phyloP scores from a whole-genome alignment of 2,329 filamentous ascomycete species.

The Venturia nashicola region DNA sequence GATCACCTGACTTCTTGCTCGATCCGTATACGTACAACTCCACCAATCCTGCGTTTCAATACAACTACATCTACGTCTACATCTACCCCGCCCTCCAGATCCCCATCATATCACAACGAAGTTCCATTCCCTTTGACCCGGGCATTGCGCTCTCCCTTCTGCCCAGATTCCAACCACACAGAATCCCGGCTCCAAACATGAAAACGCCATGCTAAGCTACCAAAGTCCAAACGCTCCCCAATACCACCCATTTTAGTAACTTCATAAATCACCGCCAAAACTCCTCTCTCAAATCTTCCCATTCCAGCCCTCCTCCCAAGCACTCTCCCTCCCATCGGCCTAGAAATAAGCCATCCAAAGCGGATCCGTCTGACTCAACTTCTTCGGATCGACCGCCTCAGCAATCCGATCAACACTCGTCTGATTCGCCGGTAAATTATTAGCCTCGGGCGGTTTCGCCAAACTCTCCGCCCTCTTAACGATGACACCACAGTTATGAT shows the following conservation, averaged over 20 bases:
- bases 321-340: background rate
- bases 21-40: slow-evolving; percentile 59
- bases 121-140: no score
- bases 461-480: slow-evolving; percentile 82
- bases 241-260: background rate
- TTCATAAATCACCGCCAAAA: background rate
- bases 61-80: no score
- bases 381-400: slow-evolving; percentile 85
- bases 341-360: slow-evolving; percentile 97
- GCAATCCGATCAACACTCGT: slow-evolving; percentile 90
- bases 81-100: no score
- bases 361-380: slow-evolving; percentile 76
- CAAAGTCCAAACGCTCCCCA: background rate
- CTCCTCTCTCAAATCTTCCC: background rate
- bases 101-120: no score
- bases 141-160: no score
- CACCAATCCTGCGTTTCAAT: slow-evolving; percentile 50
- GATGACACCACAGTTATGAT: slow-evolving; percentile 78
- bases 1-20: slow-evolving; percentile 34
- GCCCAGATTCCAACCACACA: no score
- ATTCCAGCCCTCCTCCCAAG: no score
- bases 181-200: no score
- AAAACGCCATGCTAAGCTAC: background rate
- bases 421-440: slow-evolving; percentile 83
- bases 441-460: slow-evolving; percentile 60